Evolutionary conservation across 2,329 filamentous ascomycete species (phyloP).

Genomic region (Hypoxylon sp.): DNA sequence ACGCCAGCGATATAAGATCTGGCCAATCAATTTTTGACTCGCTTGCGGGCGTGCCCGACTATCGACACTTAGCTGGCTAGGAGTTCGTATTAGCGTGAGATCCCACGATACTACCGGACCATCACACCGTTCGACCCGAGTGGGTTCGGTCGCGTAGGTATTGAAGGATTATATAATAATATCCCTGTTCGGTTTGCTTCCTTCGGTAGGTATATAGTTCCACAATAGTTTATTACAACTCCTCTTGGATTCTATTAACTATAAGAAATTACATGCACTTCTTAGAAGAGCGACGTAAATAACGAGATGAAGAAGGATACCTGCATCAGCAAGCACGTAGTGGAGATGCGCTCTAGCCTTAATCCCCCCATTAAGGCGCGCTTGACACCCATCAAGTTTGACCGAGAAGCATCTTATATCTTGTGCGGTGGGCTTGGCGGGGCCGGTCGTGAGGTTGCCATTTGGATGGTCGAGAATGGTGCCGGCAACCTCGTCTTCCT

Average conservation of each 20-base stretch:
- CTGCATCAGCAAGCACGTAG: no score
- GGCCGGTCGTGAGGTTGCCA: no score
- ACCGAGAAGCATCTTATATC: no score
- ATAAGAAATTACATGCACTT: not conserved
- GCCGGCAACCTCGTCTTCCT: no score
- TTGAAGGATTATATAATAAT: not conserved
- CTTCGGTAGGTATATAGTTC: not conserved
- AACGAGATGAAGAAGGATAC: no score
- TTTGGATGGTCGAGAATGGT: no score
- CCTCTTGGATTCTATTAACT: not conserved
- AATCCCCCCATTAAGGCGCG: no score
- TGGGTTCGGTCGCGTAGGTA: not conserved
- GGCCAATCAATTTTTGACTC: slow-evolving; percentile 18
- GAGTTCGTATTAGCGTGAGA: slow-evolving; percentile 8
- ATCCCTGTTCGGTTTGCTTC: not conserved
- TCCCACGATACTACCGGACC: not conserved
- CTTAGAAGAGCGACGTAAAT: not conserved
- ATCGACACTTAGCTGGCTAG: slow-evolving; percentile 13
- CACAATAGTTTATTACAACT: not conserved
- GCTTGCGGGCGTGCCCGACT: slow-evolving; percentile 5
- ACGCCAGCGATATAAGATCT: not conserved
- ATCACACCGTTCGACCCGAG: not conserved
- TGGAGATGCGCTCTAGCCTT: no score
- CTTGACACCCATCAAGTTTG: no score
- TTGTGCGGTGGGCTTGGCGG: no score